These are phyloP conservation scores for Starmera amethionina DNA, from an alignment of 805 yeast species.

Conservation along the genomic window DNA sequence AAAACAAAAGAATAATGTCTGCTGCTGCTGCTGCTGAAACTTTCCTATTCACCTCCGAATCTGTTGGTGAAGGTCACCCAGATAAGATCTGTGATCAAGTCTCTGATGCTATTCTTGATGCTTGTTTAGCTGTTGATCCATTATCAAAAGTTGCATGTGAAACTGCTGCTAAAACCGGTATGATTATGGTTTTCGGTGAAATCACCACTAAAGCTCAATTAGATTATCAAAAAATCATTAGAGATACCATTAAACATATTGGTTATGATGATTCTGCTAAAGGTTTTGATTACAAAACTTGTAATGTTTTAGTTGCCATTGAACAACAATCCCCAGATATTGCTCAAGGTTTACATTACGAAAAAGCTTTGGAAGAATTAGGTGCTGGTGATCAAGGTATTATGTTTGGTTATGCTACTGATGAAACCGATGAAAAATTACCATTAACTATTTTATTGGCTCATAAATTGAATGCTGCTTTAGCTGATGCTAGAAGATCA, in stretches of 20 bases:
- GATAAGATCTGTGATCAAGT: slow-evolving; percentile 98
- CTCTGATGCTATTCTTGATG: slow-evolving; percentile 95
- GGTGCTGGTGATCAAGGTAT: slow-evolving; percentile 99
- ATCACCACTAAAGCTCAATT: slow-evolving; percentile 93
- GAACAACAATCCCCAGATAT: slow-evolving; percentile 99
- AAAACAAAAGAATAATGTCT: too few relatives aligned
- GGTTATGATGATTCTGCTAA: slow-evolving; percentile 94
- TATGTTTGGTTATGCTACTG: slow-evolving; percentile 99
- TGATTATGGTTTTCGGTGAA: slow-evolving; percentile 99
- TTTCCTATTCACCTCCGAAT: slow-evolving; percentile 72
- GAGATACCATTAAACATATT: slow-evolving; percentile 97
- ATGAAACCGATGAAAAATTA: slow-evolving; percentile 95
- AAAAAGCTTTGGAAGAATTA: slow-evolving; percentile 87
- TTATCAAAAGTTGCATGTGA: slow-evolving; percentile 98
- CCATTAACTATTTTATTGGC: slow-evolving; percentile 92
- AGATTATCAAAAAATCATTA: slow-evolving; percentile 94
- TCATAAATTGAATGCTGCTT: slow-evolving; percentile 92
- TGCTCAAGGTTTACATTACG: slow-evolving; percentile 98
- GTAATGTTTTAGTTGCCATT: slow-evolving; percentile 97
- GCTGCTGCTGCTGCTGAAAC: slow-evolving; percentile 20
- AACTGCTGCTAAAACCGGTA: slow-evolving; percentile 98
- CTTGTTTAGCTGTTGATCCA: slow-evolving; percentile 93
- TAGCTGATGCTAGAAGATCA: slow-evolving; percentile 95
- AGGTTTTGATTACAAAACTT: slow-evolving; percentile 98
- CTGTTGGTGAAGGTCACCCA: slow-evolving; percentile 93